Evolutionary conservation across 805 yeast genomes (phyloP).

Genomic region (Gaillardinia entomophila): DNA sequence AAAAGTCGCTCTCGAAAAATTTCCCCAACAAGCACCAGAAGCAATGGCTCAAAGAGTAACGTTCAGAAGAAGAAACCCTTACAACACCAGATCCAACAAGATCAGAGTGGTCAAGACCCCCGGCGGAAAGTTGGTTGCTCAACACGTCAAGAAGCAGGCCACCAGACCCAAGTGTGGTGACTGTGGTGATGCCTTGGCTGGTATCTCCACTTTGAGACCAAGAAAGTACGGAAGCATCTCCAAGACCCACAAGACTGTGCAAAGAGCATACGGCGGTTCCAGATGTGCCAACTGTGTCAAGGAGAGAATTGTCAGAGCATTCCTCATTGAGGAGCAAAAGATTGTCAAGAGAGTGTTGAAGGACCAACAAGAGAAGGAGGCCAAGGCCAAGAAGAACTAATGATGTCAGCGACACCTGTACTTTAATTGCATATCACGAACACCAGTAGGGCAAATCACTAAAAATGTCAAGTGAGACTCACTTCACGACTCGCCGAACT

Average conservation of each 20-base stretch:
- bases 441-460: too few relatives aligned
- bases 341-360: slow-evolving; percentile 98
- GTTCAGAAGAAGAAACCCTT: slow-evolving; percentile 98
- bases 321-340: slow-evolving; percentile 99
- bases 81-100: slow-evolving; percentile 99
- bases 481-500: too few relatives aligned
- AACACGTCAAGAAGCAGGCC: slow-evolving; percentile 91
- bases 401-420: not conserved
- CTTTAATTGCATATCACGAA: not conserved
- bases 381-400: slow-evolving; percentile 40
- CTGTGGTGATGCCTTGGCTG: slow-evolving; percentile 76
- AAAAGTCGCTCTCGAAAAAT: not conserved
- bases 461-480: too few relatives aligned
- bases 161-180: slow-evolving; percentile 87
- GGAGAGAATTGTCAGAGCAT: slow-evolving; percentile 99
- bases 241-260: slow-evolving; percentile 95
- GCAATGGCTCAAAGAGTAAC: slow-evolving; percentile 99
- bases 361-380: slow-evolving; percentile 89
- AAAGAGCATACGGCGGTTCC: slow-evolving; percentile 99
- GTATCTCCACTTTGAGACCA: slow-evolving; percentile 95
- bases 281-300: slow-evolving; percentile 98
- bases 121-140: slow-evolving; percentile 98
- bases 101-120: slow-evolving; percentile 99
- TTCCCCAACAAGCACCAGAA: not conserved
- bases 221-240: slow-evolving; percentile 94